phyloP scores from a whole-genome alignment of 2,329 filamentous ascomycete species.

The Colletotrichum somersetense region DNA sequence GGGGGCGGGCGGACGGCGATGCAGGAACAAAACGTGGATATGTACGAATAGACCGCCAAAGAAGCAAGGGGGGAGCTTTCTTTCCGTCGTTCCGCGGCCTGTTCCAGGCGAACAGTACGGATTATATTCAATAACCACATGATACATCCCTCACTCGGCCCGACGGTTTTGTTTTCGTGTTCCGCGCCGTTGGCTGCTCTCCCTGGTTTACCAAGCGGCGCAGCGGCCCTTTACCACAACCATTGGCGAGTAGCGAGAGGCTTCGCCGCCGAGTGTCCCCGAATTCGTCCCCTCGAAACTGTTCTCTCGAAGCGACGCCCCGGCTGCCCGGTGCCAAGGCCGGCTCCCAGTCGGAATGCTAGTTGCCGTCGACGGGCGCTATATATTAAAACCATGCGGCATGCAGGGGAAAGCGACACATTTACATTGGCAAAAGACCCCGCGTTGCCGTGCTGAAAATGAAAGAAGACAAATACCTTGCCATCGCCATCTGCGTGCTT shows the following conservation, averaged over 20 bases:
- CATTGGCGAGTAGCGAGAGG: neutral
- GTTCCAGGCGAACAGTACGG: conserved; percentile 16
- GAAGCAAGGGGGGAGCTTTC: conserved; percentile 1
- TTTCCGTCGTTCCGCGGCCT: conserved; percentile 1
- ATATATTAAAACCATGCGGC: conserved; percentile 67
- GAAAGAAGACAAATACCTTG: conserved; percentile 52
- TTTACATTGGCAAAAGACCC: conserved; percentile 56
- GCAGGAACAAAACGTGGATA: conserved; percentile 4
- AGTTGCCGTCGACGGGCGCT: conserved; percentile 70
- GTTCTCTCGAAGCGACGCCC: conserved; percentile 50
- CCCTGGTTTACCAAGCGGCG: neutral
- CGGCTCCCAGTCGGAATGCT: conserved; percentile 71
- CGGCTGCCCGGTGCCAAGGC: conserved; percentile 64
- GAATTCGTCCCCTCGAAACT: neutral
- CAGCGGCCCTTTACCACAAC: neutral
- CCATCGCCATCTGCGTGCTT: conserved; percentile 50
- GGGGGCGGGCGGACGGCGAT: conserved; percentile 5
- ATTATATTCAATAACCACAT: neutral
- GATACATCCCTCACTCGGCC: conserved; percentile 2
- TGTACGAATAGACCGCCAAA: too few relatives aligned
- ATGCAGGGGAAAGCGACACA: conserved; percentile 67
- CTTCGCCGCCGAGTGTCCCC: neutral
- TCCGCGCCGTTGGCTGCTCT: neutral
- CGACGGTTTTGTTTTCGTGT: too few relatives aligned
- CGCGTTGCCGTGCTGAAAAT: conserved; percentile 53